Evolutionary conservation across 2,329 filamentous ascomycete genomes (phyloP).

Genomic region (Diaporthe vaccinii): DNA sequence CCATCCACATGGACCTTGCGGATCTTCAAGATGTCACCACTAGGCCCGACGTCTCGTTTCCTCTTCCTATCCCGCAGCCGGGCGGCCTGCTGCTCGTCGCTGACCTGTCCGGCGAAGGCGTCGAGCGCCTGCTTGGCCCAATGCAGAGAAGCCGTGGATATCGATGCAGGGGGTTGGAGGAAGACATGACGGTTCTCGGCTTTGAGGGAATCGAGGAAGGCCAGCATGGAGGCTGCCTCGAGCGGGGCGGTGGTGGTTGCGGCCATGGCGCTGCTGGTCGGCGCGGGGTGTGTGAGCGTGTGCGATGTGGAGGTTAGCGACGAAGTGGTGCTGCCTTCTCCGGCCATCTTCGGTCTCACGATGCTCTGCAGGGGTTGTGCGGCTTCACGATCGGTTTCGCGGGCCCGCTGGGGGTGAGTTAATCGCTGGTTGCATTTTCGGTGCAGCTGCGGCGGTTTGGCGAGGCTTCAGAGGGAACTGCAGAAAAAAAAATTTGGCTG

Average conservation of each 20-base stretch:
- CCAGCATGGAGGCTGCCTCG: slow-evolving; percentile 56
- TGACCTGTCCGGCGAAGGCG: slow-evolving; percentile 79
- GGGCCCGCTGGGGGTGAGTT: slow-evolving; percentile 1
- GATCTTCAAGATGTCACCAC: slow-evolving; percentile 75
- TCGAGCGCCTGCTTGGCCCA: slow-evolving; percentile 87
- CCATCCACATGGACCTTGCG: slow-evolving; percentile 88
- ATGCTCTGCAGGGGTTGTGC: not conserved
- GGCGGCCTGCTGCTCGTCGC: slow-evolving; percentile 75
- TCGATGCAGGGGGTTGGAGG: slow-evolving; percentile 76
- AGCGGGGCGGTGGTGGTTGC: slow-evolving; percentile 49
- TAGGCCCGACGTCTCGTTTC: slow-evolving; percentile 71
- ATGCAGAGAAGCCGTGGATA: slow-evolving; percentile 78
- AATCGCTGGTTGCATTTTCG: not conserved
- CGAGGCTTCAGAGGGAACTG: not conserved
- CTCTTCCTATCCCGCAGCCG: slow-evolving; percentile 81
- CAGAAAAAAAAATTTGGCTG: slow-evolving; percentile 33
- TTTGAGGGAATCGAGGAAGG: slow-evolving; percentile 69
- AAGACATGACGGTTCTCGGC: slow-evolving; percentile 78
- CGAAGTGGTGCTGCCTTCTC: slow-evolving; percentile 65
- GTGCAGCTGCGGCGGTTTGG: slow-evolving; percentile 9
- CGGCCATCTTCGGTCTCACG: slow-evolving; percentile 46
- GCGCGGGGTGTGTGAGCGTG: slow-evolving; percentile 68
- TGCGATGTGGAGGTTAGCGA: slow-evolving; percentile 75
- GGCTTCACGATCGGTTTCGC: slow-evolving; percentile 17
- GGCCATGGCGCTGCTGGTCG: slow-evolving; percentile 56